Evolutionary conservation across 176 grass and related monocot species (phyloP), one percentile per base, ranked within the genome.

Genomic region (Hsuehochloa calcarea): DNA sequence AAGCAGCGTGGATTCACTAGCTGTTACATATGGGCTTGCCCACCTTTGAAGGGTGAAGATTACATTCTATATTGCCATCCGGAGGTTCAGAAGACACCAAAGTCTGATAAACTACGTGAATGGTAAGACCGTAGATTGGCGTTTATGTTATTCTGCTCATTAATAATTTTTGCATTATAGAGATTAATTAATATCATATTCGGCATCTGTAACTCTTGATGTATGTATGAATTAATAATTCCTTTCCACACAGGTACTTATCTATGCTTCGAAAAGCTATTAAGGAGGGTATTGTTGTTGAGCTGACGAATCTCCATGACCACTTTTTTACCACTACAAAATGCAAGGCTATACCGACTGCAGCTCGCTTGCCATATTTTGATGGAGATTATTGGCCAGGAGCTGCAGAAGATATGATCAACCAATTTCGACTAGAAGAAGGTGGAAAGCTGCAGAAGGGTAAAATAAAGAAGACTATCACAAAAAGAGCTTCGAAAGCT

Each of bases 331-430:
- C 46, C 13, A 83, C 63, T 44, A 83, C 34, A 20, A 69, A 76
- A 70, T 92, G 90, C 89, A 98, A 90, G 59, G 89, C 83, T 72
- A 93, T 92, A 72, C 83, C 90, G 71, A 92, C 96, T 22, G 96
- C 96, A 41, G 75, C 93, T 72, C 87, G 93, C 51, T 86, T 95
- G 87, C 96, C 96, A 64, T 98, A 98, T 74, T 98, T 98, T 80
- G 96, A 98, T 85, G 96, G 96, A 52, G 96, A 98, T 84, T 98
- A 98, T 82, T 98, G 96, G 93, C 93, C 96, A 44, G 93, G 91
- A 68, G 91, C 93, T 79, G 89, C 96, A 73, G 96, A 98, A 72
- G 96, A 94, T 86, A 95, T 95, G 50, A 92, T 98, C 56, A 92
- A 89, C 61, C 89, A 98, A 87, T 82, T 92, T 86, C 60, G 46